Evolutionary conservation across 2,329 filamentous ascomycete genomes (phyloP), one percentile per base, ranked within the genome.

Genomic region (Colletotrichum tropicale): DNA sequence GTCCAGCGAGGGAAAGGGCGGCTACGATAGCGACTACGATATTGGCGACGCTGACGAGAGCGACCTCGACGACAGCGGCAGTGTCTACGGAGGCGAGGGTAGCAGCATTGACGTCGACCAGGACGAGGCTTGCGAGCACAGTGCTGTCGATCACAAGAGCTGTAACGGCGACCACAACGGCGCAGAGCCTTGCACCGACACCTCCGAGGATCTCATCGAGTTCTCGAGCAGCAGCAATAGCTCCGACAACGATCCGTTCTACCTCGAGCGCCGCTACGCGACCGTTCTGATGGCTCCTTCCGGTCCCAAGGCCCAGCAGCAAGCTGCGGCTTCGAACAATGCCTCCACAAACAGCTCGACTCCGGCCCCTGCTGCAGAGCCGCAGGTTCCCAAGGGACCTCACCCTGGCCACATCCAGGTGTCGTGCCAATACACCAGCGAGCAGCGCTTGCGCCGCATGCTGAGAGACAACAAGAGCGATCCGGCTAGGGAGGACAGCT

Each of bases 361-460:
- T 0, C 34, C 71, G 5, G 28, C 67, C 3, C 67, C 67, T 4
- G 38, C 60, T 16, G n/a, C 28, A 16, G 74, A 76, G 38, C 60
- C 74, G 5, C 36, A 55, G 12, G 55, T 75, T 16, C 74, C 77
- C 80, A 82, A 78, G 77, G 87, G 87, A 3, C 87, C 87, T 66
- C 86, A 87, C 55, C 88, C 88, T 4, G 89, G 89, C 77, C 84
- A 85, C 78, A 87, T 89, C 66, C 86, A 86, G 55, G 87, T 88
- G 55, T 87, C 88, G 26, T 87, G 89, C 66, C 95, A 95, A 73
- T 98, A 96, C 86, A 91, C 95, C 77, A 94, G 95, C 78, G 95
- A 98, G 82, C 93, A 95, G 80, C 92, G 92, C 79, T 91, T 98
- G 71, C 93, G 95, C 76, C 91, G 92, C 81, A 93, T 93, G 83